Evolutionary conservation across 1,284 basidiomycete genomes (phyloP), one percentile per base, ranked within the genome.

Genomic region (Cutaneotrichosporon sp.): DNA sequence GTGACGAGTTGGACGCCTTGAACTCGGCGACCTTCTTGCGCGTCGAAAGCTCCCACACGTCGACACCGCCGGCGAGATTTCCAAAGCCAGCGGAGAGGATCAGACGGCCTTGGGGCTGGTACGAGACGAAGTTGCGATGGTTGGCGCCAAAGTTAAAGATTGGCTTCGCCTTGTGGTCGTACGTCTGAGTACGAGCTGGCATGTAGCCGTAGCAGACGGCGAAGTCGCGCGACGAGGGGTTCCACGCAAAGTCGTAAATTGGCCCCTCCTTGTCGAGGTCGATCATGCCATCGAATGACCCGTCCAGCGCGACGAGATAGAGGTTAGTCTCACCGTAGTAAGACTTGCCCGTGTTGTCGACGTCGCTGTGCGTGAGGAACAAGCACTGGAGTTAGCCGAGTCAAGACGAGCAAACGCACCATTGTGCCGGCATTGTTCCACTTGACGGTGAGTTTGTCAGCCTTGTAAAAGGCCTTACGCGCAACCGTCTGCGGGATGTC

Each of bases 251-350:
- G 71, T 97, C 94, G 68, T 97, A 92, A 61, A 98, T 91, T 1
- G 92, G 92, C 1, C 96, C 96, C 61, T 97, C 93, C 78, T 96
- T 97, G 78, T 97, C 93, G 34, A 97, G 80, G 4, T 85, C 82
- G 31, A 98, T 87, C 24, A 90, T 81, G 71, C 90, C 92, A 72
- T 97, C 93, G 63, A 93, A 97, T 62, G 89, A 88, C 32, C 94
- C 93, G n/a, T 89, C 85, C n/a, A 91, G 85, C 57, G 85, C 90
- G 62, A 97, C 82, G 43, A 97, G 81, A 75, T 96, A 97, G 63
- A 98, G 78, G 60, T 91, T 90, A 9, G 92, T 96, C 78, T 97
- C 93, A 55, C 94, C 96, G 63, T 97, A 98, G 76, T 98, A 98
- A 65, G 87, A 93, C 80, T 90, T 97, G 75, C 94, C 94, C 29